Percentiles rank a stretch among this genome's conserved stretches.
Conservation (phyloP, 768 basidiomycete species). For the Pisolithus microcarpus region DNA sequence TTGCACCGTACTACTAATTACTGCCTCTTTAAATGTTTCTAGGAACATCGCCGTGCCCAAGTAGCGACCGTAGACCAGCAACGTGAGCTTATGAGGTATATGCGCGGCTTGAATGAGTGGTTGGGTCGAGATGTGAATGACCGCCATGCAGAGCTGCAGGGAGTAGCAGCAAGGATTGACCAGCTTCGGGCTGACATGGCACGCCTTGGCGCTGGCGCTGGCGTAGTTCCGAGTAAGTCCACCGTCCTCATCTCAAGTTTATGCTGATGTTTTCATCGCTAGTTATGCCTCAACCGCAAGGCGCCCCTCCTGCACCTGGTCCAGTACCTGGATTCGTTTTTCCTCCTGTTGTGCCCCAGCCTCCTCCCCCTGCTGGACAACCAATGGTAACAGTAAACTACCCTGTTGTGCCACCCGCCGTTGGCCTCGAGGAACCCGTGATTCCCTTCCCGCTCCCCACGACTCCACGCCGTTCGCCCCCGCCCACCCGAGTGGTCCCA, state of each 20-base stretch:
- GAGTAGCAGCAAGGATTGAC: slow-evolving; percentile 57
- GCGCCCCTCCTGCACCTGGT: not conserved
- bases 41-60: slow-evolving; percentile 76
- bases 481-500: slow-evolving; percentile 22
- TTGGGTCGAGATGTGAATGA: slow-evolving; percentile 71
- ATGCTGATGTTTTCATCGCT: not conserved
- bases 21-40: slow-evolving; percentile 6
- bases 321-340: slow-evolving; percentile 13
- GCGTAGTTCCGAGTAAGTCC: slow-evolving; percentile 34
- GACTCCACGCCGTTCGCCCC: slow-evolving; percentile 12
- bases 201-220: slow-evolving; percentile 32
- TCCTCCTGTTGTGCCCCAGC: slow-evolving; percentile 16
- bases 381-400: slow-evolving; percentile 11
- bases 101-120: slow-evolving; percentile 73
- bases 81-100: slow-evolving; percentile 73
- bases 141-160: slow-evolving; percentile 65
- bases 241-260: not conserved
- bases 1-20: slow-evolving; percentile 2
- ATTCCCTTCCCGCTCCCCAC: slow-evolving; percentile 19
- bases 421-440: slow-evolving; percentile 15
- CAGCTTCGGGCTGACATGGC: slow-evolving; percentile 38
- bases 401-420: slow-evolving; percentile 18
- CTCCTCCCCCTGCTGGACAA: slow-evolving; percentile 6
- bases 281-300: slow-evolving; percentile 21
- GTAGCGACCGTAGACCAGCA: slow-evolving; percentile 72